Base-by-base conservation (phyloP, 2,329 filamentous ascomycete species). In the Xylaria sp. region DNA sequence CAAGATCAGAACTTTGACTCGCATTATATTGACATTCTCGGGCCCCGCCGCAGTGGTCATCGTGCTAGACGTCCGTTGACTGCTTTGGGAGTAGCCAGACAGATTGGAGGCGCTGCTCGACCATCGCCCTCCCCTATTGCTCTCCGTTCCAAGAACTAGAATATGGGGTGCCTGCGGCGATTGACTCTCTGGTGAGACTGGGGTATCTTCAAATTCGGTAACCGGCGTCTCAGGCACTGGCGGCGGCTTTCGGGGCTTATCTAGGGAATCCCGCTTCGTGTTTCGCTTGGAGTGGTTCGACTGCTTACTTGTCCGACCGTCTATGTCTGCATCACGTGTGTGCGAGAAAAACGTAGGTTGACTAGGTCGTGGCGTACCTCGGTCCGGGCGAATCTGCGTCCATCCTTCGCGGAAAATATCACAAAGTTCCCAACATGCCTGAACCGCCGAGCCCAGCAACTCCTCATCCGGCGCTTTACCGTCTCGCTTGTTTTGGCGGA, bases 381-480 rank as follows among this genome's bases (percentile, higher is more conserved):
- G 82, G 62, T 96, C 92, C 3, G 92, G 91, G 56, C 91, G 85
- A 52, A 94, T 85, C 68, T 94, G 90, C 2, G 90, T 91, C 91
- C 92, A 96, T 16, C 91, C 91, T 76, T 94, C 90, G 52, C 91
- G 84, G 78, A 97, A 96, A 57, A 97, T 85, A 75, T 97, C 91
- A 72, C 91, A 96, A 4, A 97, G 82, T 66, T 96, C 92, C 91
- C 91, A 97, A 72, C 92, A 97, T 11, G 92, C 91, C 70, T 96
- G 92, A 0, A 96, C 89, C 1, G 92, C 91, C 1, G 91, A 94
- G 4, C 89, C 88, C 0, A 97, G 80, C 0, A 96, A 80, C 69
- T 96, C 92, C 69, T 93, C 91, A 65, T 96, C 91, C 0, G 89
- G 80, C 0, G 80, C 77, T 66, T 84, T 89, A 18, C 85, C 86